Evolutionary conservation across 805 yeast species (phyloP), one percentile per base, ranked within the genome.

Genomic region (Pichia ethanolica): DNA sequence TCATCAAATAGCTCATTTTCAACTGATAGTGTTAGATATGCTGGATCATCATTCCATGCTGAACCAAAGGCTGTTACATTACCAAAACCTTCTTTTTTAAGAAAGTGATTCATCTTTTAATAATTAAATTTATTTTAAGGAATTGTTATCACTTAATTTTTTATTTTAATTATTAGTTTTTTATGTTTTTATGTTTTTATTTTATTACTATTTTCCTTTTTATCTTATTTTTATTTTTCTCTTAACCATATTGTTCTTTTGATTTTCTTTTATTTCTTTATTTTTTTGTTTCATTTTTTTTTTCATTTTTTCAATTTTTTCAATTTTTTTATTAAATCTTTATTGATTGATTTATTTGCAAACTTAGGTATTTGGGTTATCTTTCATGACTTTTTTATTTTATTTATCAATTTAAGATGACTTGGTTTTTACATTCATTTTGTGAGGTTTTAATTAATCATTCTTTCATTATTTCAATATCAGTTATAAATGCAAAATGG

Each of bases 31-130:
- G 56, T 56, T 26, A 61, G 71, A 46, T 77, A 76, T 60, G 82
- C 82, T 47, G 82, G 82, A 33, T 73, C 81, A 36, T 74, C 81
- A 36, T 77, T 77, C 58, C 79, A 74, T 58, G 72, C 78, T 34
- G 75, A 79, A 27, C 82, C 82, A 1, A 76, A 77, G 35, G 81
- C 81, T 5, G 64, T 75, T 50, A 73, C 77, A 13, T 70, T 77
- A 52, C 82, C 82, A 14, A 77, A 76, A 55, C 82, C 82, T 9
- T 70, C 79, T 7, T 77, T 77, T 56, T 46, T 65, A 48, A 40
- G 32, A 38, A 25, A 46, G n/a, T 44, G 35, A 34, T 32, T 20
- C 20, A 20, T 20, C 20, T 20, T 20, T 20, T 20, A 12, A 6
- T 30, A 3, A 34, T 32, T 14, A 20, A 7, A 27, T 25, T 40